Evolutionary conservation across 129 eudicot genomes (phyloP).

Genomic region (Deinandra increscens): DNA sequence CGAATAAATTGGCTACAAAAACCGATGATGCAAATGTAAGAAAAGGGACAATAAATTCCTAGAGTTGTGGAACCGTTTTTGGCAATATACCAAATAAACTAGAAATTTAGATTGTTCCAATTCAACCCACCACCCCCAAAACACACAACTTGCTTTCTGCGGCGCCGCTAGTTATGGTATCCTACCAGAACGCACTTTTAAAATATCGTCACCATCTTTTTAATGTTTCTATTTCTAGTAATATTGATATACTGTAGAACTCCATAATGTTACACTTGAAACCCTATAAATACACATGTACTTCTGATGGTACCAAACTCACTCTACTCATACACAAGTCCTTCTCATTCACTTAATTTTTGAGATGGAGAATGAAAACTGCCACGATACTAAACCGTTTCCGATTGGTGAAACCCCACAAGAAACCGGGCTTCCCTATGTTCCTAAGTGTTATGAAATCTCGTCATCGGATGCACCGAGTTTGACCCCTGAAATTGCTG

Average conservation of each 20-base stretch:
- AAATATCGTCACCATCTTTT: neutral
- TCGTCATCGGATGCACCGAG: conserved; percentile 32
- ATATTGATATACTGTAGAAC: neutral
- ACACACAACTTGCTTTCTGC: conserved; percentile 9
- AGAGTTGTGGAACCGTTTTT: conserved; percentile 7
- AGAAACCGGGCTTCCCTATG: conserved; percentile 47
- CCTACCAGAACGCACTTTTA: conserved; percentile 10
- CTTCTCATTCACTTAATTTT: neutral
- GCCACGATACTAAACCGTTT: conserved; percentile 22
- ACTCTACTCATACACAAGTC: neutral
- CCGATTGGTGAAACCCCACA: conserved; percentile 57
- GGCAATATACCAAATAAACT: neutral
- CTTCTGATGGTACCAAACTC: conserved; percentile 11
- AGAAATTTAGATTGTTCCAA: too few relatives aligned
- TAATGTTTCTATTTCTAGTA: conserved; percentile 23
- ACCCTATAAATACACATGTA: conserved; percentile 23
- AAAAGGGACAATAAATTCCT: neutral
- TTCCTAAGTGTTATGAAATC: conserved; percentile 50
- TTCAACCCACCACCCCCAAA: neutral
- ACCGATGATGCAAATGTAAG: neutral
- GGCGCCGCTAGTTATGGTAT: conserved; percentile 19
- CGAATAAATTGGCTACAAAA: neutral
- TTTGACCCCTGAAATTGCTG: conserved; percentile 23
- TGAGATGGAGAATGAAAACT: conserved; percentile 29
- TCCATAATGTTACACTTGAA: conserved; percentile 2